Evolutionary conservation across 331 rosid species (phyloP).

Genomic region (Saraca asoca): DNA sequence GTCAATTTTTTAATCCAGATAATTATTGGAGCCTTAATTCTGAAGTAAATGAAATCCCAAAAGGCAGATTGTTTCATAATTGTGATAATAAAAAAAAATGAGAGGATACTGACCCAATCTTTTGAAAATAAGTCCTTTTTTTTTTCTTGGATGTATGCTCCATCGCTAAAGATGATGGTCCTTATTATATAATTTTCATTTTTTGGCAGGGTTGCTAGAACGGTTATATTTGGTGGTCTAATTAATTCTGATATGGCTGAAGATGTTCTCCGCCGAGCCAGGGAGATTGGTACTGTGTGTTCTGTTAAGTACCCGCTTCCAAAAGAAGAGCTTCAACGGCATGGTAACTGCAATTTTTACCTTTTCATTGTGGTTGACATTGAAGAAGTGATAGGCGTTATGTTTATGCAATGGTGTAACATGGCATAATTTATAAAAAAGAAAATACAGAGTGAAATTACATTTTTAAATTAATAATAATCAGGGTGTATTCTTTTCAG

Average conservation of each 20-base stretch:
- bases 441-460: no score
- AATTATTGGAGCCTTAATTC: background rate
- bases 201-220: constrained; percentile 83
- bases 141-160: background rate
- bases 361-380: background rate
- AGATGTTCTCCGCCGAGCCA: constrained; percentile 66
- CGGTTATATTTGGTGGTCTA: constrained; percentile 84
- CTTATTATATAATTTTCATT: constrained; percentile 26
- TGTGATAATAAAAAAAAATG: constrained; percentile 17
- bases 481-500: constrained; percentile 4
- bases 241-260: constrained; percentile 71
- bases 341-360: constrained; percentile 55
- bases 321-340: constrained; percentile 63
- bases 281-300: constrained; percentile 67
- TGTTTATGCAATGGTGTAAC: constrained; percentile 21
- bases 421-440: background rate
- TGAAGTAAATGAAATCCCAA: background rate
- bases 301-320: constrained; percentile 79
- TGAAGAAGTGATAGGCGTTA: constrained; percentile 11
- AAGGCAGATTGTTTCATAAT: background rate
- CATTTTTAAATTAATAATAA: background rate
- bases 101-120: constrained; percentile 17
- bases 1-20: constrained; percentile 2
- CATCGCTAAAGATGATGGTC: constrained; percentile 21
- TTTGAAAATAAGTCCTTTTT: constrained; percentile 2